phyloP scores from a whole-genome alignment of 202 grass and related monocot genomes.

The Setaria italica region DNA sequence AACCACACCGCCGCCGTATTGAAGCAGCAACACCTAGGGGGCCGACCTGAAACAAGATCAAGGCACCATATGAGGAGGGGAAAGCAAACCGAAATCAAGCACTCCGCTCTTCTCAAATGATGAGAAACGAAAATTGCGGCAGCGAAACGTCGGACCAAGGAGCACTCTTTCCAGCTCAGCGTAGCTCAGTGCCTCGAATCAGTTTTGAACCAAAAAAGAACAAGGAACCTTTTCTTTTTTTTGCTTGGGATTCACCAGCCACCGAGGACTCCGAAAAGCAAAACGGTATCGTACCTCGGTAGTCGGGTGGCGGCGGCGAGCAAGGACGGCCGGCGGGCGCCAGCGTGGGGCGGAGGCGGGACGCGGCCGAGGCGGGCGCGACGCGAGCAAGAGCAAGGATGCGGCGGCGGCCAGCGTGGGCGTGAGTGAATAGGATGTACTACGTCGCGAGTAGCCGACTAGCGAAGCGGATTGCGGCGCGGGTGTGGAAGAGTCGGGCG shows the following conservation, averaged over 20 bases:
- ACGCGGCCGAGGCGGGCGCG: neutral
- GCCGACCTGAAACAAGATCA: slow-evolving; percentile 29
- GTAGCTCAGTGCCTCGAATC: neutral
- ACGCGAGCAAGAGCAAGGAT: neutral
- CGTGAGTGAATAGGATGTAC: neutral
- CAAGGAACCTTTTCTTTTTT: neutral
- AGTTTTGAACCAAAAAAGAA: neutral
- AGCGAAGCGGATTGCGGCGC: neutral
- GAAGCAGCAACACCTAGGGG: neutral
- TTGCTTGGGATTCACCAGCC: neutral
- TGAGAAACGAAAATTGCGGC: neutral
- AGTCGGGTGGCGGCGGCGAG: neutral
- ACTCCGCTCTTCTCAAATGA: neutral
- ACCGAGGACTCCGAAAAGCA: neutral
- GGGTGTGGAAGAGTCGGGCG: neutral
- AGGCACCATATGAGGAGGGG: neutral
- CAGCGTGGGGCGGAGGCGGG: neutral
- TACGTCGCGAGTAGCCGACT: neutral
- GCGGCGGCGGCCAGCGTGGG: neutral
- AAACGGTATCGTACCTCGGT: neutral
- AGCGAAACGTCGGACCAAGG: neutral
- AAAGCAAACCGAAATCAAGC: neutral
- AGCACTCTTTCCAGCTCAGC: neutral
- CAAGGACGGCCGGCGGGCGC: neutral
- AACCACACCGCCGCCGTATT: neutral